A percentile compares a stretch with the other conserved stretches of the same genome.
Evolutionary conservation across 2,329 filamentous ascomycete genomes (phyloP).

Genomic region (Myrmaecium sp.): DNA sequence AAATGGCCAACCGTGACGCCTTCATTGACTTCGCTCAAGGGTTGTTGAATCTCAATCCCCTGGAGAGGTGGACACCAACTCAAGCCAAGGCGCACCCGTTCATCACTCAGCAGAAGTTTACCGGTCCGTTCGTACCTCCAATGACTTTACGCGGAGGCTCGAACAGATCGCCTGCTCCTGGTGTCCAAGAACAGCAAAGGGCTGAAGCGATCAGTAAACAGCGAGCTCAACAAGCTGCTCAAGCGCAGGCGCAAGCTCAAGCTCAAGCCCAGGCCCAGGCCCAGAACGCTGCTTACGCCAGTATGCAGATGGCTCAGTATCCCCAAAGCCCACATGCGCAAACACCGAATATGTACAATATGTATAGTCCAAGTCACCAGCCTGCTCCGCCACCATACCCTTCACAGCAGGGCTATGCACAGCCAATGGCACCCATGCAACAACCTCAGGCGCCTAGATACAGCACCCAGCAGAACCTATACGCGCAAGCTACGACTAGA

Average conservation of each 20-base stretch:
- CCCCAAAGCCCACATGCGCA: conserved; percentile 28
- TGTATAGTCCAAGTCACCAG: conserved; percentile 54
- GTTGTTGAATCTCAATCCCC: conserved; percentile 79
- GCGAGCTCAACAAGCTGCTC: conserved; percentile 40
- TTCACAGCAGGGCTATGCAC: conserved; percentile 40
- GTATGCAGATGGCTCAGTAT: conserved; percentile 42
- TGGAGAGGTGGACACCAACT: conserved; percentile 94
- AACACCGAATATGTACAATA: conserved; percentile 55
- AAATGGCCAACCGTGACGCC: conserved; percentile 94
- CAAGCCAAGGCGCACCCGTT: conserved; percentile 96
- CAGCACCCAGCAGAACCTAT: conserved; percentile 52
- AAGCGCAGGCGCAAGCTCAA: conserved; percentile 37
- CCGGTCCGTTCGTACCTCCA: conserved; percentile 85
- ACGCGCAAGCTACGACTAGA: conserved; percentile 58
- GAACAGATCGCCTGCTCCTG: conserved; percentile 75
- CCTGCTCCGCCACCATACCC: conserved; percentile 66
- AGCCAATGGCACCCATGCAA: conserved; percentile 39
- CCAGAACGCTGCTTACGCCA: conserved; percentile 51
- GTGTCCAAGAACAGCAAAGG: conserved; percentile 89
- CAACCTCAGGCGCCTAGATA: conserved; percentile 21
- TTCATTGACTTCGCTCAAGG: conserved; percentile 98
- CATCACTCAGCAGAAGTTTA: conserved; percentile 96
- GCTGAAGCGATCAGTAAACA: conserved; percentile 90
- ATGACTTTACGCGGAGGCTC: conserved; percentile 90
- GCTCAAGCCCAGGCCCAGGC: conserved; percentile 37